A percentile compares a stretch with the other conserved stretches of the same genome.
Evolutionary conservation across 352 stramenopile genomes (phyloP).

Genomic region (Phytophthora tentaculata): DNA sequence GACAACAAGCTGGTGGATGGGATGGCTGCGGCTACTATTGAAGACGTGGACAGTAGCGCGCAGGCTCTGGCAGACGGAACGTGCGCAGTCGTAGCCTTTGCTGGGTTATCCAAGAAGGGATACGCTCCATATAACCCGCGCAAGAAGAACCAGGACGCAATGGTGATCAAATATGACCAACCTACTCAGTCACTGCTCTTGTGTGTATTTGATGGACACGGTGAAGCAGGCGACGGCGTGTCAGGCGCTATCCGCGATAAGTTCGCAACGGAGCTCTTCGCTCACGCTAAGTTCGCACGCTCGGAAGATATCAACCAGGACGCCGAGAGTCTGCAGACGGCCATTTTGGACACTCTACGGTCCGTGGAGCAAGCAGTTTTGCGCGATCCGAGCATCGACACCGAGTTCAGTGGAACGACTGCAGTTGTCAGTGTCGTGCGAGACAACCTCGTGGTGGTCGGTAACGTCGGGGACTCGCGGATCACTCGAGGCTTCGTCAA

Average conservation of each 20-base stretch:
- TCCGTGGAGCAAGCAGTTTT: slow-evolving; percentile 86
- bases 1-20: slow-evolving; percentile 87
- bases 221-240: slow-evolving; percentile 95
- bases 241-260: slow-evolving; percentile 90
- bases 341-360: slow-evolving; percentile 60
- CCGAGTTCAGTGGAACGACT: slow-evolving; percentile 92
- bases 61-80: slow-evolving; percentile 58
- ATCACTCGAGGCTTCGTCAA: slow-evolving; percentile 90
- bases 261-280: slow-evolving; percentile 91
- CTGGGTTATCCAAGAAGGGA: slow-evolving; percentile 82
- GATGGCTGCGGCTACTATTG: slow-evolving; percentile 67
- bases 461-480: slow-evolving; percentile 98
- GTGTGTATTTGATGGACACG: slow-evolving; percentile 97
- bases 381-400: slow-evolving; percentile 92
- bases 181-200: slow-evolving; percentile 94
- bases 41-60: slow-evolving; percentile 58
- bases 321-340: slow-evolving; percentile 55
- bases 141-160: slow-evolving; percentile 98
- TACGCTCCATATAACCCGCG: slow-evolving; percentile 94
- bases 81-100: slow-evolving; percentile 69
- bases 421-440: slow-evolving; percentile 78
- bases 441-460: slow-evolving; percentile 89
- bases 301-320: slow-evolving; percentile 67
- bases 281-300: slow-evolving; percentile 81
- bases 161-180: slow-evolving; percentile 95